Evolutionary conservation across 1,139 yeast genomes (phyloP), one percentile per base, ranked within the genome.

Genomic region (Meyerozyma sp.): DNA sequence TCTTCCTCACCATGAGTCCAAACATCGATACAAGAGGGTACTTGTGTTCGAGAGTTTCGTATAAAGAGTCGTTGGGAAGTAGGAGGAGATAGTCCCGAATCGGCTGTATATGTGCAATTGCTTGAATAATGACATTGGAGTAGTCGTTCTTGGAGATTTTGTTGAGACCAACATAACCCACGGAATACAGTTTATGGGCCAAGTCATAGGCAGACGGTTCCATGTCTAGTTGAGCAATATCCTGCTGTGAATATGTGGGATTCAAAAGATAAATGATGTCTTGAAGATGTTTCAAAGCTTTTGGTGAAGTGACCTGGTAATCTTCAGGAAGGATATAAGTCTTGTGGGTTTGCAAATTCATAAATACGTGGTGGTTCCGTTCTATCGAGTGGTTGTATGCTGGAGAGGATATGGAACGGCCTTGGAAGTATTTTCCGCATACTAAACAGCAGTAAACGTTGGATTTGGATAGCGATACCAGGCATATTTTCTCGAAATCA

Each of bases 341-440:
- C 44, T 68, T 75, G 37, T 69, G 59, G 1, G 74, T 75, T 13
- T 63, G 59, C 40, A 85, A 65, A 52, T 78, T 81, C 44, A 86
- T 67, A 53, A 68, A 87, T 1, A 84, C 75, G 55, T 80, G 87
- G 56, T 85, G 93, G 49, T 74, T 72, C 3, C 65, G 72, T 45
- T 79, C 75, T 25, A 87, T 70, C 3, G 90, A 71, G 58, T 87
- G 95, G 36, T 68, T 59, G 54, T 81, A 84, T 0, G 93, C 91
- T 18, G 83, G 83, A 0, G 93, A 78, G 11, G 75, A 60, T 44
- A 62, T 63, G 1, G 81, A 76, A 23, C 90, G 68, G 0, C 95
- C 95, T 53, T 81, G 85, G 44, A 79, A 75, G 62, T 79, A 87
- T 54, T 77, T 81, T 36, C 94, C 94, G 62, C 95, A 87, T 0